Conservation (phyloP, 2,329 filamentous ascomycete species). For the Clonostachys byssicola region DNA sequence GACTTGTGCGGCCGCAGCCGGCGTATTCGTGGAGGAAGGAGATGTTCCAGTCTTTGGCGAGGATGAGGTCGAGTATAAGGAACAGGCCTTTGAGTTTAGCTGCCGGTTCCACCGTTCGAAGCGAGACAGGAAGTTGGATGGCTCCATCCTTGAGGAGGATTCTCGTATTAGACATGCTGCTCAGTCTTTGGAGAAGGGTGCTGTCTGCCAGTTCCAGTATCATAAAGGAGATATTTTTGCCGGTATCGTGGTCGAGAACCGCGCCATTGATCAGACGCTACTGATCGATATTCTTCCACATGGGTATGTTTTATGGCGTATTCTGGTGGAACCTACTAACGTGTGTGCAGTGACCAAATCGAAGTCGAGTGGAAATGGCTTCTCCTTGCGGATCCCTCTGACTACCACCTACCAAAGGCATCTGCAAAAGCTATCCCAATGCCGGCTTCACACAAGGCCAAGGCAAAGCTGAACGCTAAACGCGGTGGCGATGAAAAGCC, state of each 20-base stretch:
- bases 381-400: conserved; percentile 64
- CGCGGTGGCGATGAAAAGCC: conserved; percentile 58
- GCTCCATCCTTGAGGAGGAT: conserved; percentile 66
- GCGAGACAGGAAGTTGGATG: conserved; percentile 71
- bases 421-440: conserved; percentile 69
- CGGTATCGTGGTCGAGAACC: conserved; percentile 81
- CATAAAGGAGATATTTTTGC: conserved; percentile 85
- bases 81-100: conserved; percentile 87
- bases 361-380: conserved; percentile 87
- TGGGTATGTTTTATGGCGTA: conserved; percentile 53
- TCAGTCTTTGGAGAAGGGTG: conserved; percentile 62
- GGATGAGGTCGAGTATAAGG: conserved; percentile 87
- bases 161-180: conserved; percentile 66
- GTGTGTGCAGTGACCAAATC: conserved; percentile 56
- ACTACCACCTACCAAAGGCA: conserved; percentile 70
- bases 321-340: conserved; percentile 27
- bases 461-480: conserved; percentile 65
- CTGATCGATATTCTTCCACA: conserved; percentile 81
- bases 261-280: conserved; percentile 68
- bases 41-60: conserved; percentile 83
- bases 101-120: conserved; percentile 93
- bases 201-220: conserved; percentile 84
- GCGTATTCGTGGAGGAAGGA: conserved; percentile 85
- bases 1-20: conserved; percentile 87
- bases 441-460: conserved; percentile 57